Conservation (phyloP, 108 stramenopile species). For the Mayamaea pseudoterrestris region DNA sequence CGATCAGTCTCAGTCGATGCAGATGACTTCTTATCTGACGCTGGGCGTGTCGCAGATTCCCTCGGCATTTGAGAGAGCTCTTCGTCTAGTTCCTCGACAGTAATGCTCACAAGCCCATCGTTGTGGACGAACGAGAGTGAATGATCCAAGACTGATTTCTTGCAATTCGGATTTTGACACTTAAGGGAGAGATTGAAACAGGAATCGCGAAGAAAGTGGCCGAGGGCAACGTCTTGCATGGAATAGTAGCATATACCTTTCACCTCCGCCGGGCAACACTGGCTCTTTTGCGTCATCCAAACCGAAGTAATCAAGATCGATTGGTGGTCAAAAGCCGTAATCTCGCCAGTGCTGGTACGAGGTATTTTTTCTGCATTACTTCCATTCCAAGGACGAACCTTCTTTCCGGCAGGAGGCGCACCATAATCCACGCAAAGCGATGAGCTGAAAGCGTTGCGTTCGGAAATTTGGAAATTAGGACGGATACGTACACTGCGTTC, state of each 20-base stretch:
- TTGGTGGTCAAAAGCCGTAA: conserved; percentile 83
- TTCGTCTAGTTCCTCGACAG: too few species aligned
- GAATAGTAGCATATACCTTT: conserved; percentile 93
- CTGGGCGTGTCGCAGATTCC: too few species aligned
- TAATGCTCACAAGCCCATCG: conserved; percentile 83
- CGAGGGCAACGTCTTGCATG: conserved; percentile 82
- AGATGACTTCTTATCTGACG: too few species aligned
- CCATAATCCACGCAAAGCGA: conserved; percentile 77
- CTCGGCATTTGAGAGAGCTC: too few species aligned
- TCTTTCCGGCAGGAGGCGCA: conserved; percentile 42
- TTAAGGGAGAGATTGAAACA: conserved; percentile 91
- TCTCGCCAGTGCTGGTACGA: conserved; percentile 58
- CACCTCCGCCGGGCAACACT: conserved; percentile 91
- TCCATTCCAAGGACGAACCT: conserved; percentile 77
- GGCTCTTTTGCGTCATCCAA: conserved; percentile 90
- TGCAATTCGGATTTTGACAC: conserved; percentile 87
- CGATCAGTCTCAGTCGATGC: conserved; percentile 27
- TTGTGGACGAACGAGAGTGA: conserved; percentile 88
- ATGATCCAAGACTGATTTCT: conserved; percentile 86
- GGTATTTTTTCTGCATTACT: conserved; percentile 66
- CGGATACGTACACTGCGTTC: conserved; percentile 77
- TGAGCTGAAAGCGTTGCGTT: conserved; percentile 39
- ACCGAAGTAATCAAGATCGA: conserved; percentile 86
- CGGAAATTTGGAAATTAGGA: conserved; percentile 22
- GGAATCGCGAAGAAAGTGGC: conserved; percentile 87